Base-by-base conservation (phyloP, 495 filamentous ascomycete genomes). In the Podospora australis region DNA sequence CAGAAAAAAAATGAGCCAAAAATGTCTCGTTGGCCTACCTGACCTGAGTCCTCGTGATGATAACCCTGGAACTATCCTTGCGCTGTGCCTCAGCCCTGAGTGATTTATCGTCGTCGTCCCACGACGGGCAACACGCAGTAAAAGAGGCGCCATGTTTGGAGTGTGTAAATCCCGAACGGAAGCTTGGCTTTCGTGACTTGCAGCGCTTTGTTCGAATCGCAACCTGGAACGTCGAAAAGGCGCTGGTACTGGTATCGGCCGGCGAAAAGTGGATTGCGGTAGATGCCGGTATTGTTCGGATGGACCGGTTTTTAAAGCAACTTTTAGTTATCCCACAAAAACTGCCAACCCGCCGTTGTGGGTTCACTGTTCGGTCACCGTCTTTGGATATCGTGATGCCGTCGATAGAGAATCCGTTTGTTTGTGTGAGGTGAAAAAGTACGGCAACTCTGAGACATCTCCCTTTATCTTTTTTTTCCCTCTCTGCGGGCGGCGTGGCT, bases 51-150 rank as follows among this genome's bases (percentile, higher is more conserved):
- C 43, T 36, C 42, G 42, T 39, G 36, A 10, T n/a, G 16, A 6
- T 14, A 16, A 5, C n/a, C 22, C 34, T 2, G 40, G 38, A 25
- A 40, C 35, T n/a, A 44, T 46, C 46, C 52, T 38, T 29, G 41
- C 34, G 32, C 52, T 43, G 17, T 40, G 17, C 6, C 35, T 41
- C 26, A 46, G 25, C 22, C 38, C 48, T 46, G 53, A 48, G 48
- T 45, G 29, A 39, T 48, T 48, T 21, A 45, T 32, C 14, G 44
- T 47, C 14, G 44, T 47, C 36, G 52, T 35, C 44, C 39, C 48
- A 40, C 53, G 44, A 14, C 53, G 48, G 40, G 53, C 44, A 44
- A 51, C 8, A 21, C 47, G 53, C 44, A 43, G 25, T 44, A 52
- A 20, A 10, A 48, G 46, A 39, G 53, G 44, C 28, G 53, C 53